phyloP scores from a whole-genome alignment of 176 grass and related monocot genomes.

The Secale cereale region DNA sequence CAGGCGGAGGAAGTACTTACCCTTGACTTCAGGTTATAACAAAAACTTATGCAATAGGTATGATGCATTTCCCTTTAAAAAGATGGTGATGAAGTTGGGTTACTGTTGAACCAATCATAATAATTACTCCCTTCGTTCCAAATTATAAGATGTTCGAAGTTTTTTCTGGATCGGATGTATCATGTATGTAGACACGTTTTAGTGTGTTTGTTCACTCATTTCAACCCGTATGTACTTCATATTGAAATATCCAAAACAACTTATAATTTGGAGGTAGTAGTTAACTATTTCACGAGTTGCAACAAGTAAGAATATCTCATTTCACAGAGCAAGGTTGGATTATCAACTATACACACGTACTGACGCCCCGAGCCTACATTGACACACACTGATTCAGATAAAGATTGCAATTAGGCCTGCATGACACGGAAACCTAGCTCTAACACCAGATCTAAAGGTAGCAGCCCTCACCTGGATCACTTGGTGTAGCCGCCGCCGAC shows the following conservation, averaged over 20 bases:
- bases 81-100: not conserved
- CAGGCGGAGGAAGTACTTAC: too few relatives aligned
- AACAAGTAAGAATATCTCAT: not conserved
- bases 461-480: conserved; percentile 41
- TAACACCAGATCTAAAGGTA: conserved; percentile 28
- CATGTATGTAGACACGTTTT: too few relatives aligned
- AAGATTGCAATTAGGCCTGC: not conserved
- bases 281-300: not conserved
- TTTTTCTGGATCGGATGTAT: too few relatives aligned
- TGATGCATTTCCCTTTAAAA: conserved; percentile 1
- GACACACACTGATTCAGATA: not conserved
- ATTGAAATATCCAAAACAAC: too few relatives aligned
- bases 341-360: not conserved
- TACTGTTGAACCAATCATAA: not conserved
- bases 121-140: too few relatives aligned
- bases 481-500: conserved; percentile 78
- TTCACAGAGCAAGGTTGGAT: not conserved
- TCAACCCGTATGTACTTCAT: too few relatives aligned
- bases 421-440: conserved; percentile 23
- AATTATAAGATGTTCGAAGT: too few relatives aligned
- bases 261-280: too few relatives aligned
- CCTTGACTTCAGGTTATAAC: not conserved
- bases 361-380: not conserved
- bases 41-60: not conserved
- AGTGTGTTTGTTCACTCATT: too few relatives aligned